Conservation (phyloP, 495 filamentous ascomycete genomes). For the Neurospora sp. region DNA sequence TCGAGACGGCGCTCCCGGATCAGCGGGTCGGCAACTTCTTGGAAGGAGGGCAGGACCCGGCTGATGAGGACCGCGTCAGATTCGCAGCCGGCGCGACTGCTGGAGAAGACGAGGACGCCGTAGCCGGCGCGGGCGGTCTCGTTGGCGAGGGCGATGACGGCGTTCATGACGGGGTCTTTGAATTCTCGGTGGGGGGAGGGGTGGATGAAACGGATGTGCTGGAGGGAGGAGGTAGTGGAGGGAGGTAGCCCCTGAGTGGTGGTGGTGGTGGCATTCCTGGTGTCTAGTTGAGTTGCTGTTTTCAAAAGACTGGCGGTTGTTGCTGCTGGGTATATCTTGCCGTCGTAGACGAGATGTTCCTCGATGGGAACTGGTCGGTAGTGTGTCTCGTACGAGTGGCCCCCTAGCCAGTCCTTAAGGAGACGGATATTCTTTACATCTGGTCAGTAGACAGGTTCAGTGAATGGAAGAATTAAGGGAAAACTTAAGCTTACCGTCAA, state of each 20-base stretch:
- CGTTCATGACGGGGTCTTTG: slow-evolving; percentile 53
- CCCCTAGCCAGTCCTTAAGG: slow-evolving; percentile 62
- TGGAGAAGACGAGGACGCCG: slow-evolving; percentile 68
- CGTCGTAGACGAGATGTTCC: slow-evolving; percentile 69
- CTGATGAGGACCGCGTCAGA: slow-evolving; percentile 54
- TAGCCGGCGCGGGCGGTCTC: slow-evolving; percentile 58
- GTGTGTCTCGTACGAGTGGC: slow-evolving; percentile 60
- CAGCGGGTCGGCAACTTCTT: slow-evolving; percentile 28
- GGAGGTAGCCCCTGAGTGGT: slow-evolving; percentile 5
- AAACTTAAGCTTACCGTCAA: slow-evolving; percentile 43
- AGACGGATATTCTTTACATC: slow-evolving; percentile 52
- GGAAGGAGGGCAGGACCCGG: slow-evolving; percentile 44
- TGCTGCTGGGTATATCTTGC: slow-evolving; percentile 55
- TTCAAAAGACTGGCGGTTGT: slow-evolving; percentile 54
- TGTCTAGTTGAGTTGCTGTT: slow-evolving; percentile 44
- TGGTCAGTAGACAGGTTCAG: background rate
- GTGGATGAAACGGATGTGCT: slow-evolving; percentile 35
- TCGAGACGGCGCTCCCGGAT: slow-evolving; percentile 52
- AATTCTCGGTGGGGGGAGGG: slow-evolving; percentile 51
- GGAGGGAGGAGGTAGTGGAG: slow-evolving; percentile 20
- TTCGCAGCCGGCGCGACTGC: slow-evolving; percentile 56
- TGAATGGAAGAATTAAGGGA: background rate
- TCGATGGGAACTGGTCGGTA: slow-evolving; percentile 68
- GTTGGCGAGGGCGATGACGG: slow-evolving; percentile 57
- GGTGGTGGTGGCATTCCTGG: slow-evolving; percentile 25